Conservation (phyloP, 1,139 yeast genomes). For the Hyphopichia burtonii region DNA sequence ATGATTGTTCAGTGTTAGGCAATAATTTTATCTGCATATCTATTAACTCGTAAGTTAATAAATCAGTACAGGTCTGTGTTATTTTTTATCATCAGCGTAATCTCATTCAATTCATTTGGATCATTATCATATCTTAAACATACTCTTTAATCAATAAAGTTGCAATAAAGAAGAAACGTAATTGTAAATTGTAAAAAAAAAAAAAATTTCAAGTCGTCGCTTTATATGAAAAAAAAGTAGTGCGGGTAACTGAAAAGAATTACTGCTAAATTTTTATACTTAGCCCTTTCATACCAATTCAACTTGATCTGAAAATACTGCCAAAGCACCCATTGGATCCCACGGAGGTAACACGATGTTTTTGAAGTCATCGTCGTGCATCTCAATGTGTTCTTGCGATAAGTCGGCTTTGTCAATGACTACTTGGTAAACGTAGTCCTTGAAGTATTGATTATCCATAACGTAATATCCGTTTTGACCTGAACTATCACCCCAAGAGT, state of each 20-base stretch:
- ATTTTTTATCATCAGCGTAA: slow-evolving; percentile 40
- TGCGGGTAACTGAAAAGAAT: slow-evolving; percentile 3
- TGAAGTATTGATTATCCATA: slow-evolving; percentile 18
- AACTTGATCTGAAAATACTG: slow-evolving; percentile 4
- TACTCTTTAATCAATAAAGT: background rate
- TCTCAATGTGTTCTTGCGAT: slow-evolving; percentile 8
- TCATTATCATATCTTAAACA: background rate
- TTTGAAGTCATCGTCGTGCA: slow-evolving; percentile 6
- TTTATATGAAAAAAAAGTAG: background rate
- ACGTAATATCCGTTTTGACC: slow-evolving; percentile 18
- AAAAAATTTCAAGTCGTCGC: background rate
- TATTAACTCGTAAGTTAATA: slow-evolving; percentile 5
- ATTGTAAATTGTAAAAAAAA: background rate
- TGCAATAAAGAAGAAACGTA: background rate
- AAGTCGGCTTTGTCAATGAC: slow-evolving; percentile 12
- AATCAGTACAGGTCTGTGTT: slow-evolving; percentile 68
- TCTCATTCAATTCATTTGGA: slow-evolving; percentile 4
- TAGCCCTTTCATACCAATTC: background rate
- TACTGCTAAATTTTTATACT: slow-evolving; percentile 6
- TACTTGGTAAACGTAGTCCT: slow-evolving; percentile 17
- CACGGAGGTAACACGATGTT: slow-evolving; percentile 14
- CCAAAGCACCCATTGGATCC: slow-evolving; percentile 20
- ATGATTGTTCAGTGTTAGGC: slow-evolving; percentile 25
- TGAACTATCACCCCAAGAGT: slow-evolving; percentile 17
- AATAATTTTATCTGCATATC: slow-evolving; percentile 37